Base-by-base conservation (phyloP, 805 yeast species). In the Kodamaea lidongshanica region DNA sequence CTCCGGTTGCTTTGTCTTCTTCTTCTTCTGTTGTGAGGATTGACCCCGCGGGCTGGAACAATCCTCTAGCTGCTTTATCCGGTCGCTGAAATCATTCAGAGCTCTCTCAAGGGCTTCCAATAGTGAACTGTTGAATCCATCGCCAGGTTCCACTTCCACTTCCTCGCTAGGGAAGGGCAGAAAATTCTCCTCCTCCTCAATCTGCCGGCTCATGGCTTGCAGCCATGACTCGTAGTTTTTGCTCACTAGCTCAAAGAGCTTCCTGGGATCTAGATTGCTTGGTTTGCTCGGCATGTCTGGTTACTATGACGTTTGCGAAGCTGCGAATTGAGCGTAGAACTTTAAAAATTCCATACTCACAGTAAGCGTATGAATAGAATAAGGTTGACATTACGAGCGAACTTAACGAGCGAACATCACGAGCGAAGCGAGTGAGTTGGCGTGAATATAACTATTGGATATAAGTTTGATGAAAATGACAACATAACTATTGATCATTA, bases 141-240 rank as follows among this genome's bases (percentile, higher is more conserved):
- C 49, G 16, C 38, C 26, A n/a, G 32, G 31, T 27, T 36, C 31
- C 29, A 28, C 28, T 29, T 34, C 33, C 25, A 23, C 30, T 28
- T 34, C 35, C 21, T 48, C 58, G 4, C 31, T 31, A 6, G 60
- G 61, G 25, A 55, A 52, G 7, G 61, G 60, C 49, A 45, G 51
- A 27, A 38, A 55, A 22, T 43, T 33, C 12, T 45, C 56, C 10
- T 46, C 50, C 12, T 45, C 49, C 17, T 41, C 44, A 19, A 46
- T 45, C 30, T 45, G 54, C 21, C 42, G 42, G 32, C 45, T 49
- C 39, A 57, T 46, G 19, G 50, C 52, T 16, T 53, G 51, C 46
- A 48, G 63, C 67, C 67, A 62, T 8, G 50, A 42, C 19, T 59
- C 61, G 34, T 62, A 62, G 42, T 57, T 58, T 35, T 55, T 56